These are phyloP conservation scores for Colletotrichum sp. DNA, from an alignment of 2,329 filamentous ascomycete genomes.

Conservation along the genomic window DNA sequence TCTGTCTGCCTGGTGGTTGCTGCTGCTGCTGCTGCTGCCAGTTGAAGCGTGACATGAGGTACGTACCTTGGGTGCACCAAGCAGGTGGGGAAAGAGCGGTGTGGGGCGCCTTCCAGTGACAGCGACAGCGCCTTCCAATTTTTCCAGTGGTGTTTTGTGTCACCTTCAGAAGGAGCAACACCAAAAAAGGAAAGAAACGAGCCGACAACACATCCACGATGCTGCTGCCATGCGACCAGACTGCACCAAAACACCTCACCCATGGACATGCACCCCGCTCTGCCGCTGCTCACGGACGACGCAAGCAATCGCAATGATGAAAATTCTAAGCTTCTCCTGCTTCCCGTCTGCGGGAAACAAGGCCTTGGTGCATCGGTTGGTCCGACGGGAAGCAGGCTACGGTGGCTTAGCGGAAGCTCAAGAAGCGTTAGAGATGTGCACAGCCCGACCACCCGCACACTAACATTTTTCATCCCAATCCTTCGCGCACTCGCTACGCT, in stretches of 20 bases:
- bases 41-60: neutral
- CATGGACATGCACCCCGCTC: neutral
- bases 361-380: constrained; percentile 6
- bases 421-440: neutral
- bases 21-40: neutral
- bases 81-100: neutral
- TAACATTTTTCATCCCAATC: neutral
- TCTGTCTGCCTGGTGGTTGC: neutral
- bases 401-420: constrained; percentile 4
- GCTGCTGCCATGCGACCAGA: neutral
- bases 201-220: neutral
- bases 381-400: constrained; percentile 4
- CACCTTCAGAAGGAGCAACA: neutral
- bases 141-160: neutral
- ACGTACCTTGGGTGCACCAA: neutral
- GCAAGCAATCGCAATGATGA: neutral
- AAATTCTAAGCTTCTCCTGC: neutral
- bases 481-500: neutral
- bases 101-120: neutral
- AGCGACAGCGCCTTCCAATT: neutral
- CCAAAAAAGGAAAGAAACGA: neutral
- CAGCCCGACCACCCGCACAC: neutral
- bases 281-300: neutral
- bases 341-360: neutral
- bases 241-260: neutral